These are phyloP conservation scores for Phytopythium kandeliae DNA, from an alignment of 352 stramenopile genomes.

Conservation along the genomic window DNA sequence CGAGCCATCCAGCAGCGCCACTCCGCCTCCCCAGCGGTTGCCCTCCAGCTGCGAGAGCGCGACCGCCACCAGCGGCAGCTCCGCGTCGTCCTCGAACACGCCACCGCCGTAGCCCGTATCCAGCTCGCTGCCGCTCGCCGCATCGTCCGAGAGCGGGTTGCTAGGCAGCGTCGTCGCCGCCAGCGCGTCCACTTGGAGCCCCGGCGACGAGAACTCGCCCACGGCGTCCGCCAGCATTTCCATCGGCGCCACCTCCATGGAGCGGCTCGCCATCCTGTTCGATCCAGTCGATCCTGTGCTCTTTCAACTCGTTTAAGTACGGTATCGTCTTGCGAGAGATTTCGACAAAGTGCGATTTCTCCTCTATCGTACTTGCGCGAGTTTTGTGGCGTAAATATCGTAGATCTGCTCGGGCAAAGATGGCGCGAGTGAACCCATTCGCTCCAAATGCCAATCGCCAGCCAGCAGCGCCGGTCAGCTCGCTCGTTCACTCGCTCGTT, in stretches of 20 bases:
- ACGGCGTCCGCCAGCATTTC: conserved; percentile 1
- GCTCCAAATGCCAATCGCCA: too few relatives aligned
- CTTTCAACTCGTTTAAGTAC: too few relatives aligned
- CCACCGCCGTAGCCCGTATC: not conserved
- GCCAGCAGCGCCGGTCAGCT: too few relatives aligned
- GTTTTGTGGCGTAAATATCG: too few relatives aligned
- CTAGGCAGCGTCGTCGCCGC: conserved; percentile 23
- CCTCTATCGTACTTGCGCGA: too few relatives aligned
- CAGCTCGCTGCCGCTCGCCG: conserved; percentile 1
- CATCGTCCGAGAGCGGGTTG: conserved; percentile 15
- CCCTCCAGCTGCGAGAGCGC: conserved; percentile 70
- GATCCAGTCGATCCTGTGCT: too few relatives aligned
- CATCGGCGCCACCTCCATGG: not conserved
- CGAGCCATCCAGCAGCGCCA: conserved; percentile 40
- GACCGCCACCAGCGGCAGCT: conserved; percentile 43
- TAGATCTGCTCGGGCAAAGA: too few relatives aligned
- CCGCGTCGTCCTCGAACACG: conserved; percentile 11
- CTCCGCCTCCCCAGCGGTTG: conserved; percentile 65
- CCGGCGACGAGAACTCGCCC: conserved; percentile 9
- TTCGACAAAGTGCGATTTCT: too few relatives aligned
- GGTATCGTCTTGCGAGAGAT: too few relatives aligned
- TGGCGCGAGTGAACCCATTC: not conserved
- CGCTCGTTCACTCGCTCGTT: too few relatives aligned
- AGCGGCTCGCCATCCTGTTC: too few relatives aligned
- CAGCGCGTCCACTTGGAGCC: conserved; percentile 41